phyloP scores from a whole-genome alignment of 305 asterid species.

The Fraxinus paxiana region DNA sequence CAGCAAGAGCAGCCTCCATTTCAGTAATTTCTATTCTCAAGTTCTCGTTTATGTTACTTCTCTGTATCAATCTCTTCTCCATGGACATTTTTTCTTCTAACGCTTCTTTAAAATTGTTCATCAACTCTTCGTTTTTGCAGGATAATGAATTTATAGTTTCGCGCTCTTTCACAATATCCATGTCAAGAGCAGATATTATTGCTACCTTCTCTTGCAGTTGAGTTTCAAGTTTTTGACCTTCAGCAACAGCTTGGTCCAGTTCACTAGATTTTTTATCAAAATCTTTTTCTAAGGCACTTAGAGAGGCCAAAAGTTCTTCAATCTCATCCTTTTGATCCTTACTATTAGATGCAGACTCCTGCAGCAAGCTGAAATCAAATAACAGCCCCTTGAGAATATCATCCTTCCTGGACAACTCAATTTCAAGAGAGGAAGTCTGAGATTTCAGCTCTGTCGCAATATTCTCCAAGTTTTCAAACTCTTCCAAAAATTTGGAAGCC shows the following conservation, averaged over 20 bases:
- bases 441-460: constrained; percentile 53
- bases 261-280: constrained; percentile 43
- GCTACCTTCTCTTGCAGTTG: constrained; percentile 53
- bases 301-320: constrained; percentile 49
- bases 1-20: constrained; percentile 56
- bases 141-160: constrained; percentile 47
- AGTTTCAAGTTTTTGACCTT: constrained; percentile 50
- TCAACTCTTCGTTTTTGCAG: constrained; percentile 44
- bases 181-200: constrained; percentile 54
- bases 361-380: constrained; percentile 83
- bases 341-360: constrained; percentile 77
- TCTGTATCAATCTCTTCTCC: constrained; percentile 53
- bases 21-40: constrained; percentile 62
- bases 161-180: constrained; percentile 38
- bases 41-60: constrained; percentile 43
- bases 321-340: constrained; percentile 71
- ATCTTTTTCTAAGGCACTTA: constrained; percentile 47
- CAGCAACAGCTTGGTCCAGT: constrained; percentile 55
- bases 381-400: constrained; percentile 70
- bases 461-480: constrained; percentile 53
- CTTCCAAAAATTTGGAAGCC: constrained; percentile 38
- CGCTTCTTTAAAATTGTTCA: constrained; percentile 43
- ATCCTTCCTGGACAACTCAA: constrained; percentile 78
- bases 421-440: constrained; percentile 39
- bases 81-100: constrained; percentile 41